Percentiles rank a stretch among this genome's conserved stretches.
Conservation (phyloP, 2,329 filamentous ascomycete genomes). For the Fusarium sp. region DNA sequence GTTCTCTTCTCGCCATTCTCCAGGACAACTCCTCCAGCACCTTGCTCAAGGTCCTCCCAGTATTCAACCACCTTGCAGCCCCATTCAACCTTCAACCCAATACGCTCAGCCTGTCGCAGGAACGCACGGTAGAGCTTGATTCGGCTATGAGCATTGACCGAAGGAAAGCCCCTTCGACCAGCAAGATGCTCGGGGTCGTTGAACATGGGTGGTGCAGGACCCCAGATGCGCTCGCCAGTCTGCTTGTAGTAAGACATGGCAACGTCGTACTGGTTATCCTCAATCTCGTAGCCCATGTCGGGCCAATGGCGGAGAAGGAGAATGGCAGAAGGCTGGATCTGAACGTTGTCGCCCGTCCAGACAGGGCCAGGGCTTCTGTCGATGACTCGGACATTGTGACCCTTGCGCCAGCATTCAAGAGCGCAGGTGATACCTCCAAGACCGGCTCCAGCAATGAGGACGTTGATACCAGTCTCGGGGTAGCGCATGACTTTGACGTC, state of each 20-base stretch:
- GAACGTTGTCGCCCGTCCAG: slow-evolving; percentile 31
- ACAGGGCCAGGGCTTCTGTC: slow-evolving; percentile 19
- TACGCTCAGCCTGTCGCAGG: slow-evolving; percentile 13
- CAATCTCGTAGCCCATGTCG: slow-evolving; percentile 32
- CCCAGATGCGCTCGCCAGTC: slow-evolving; percentile 25
- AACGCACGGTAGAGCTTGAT: slow-evolving; percentile 30
- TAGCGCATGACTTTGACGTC: slow-evolving; percentile 28
- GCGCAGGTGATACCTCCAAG: slow-evolving; percentile 18
- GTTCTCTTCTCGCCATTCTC: slow-evolving; percentile 31
- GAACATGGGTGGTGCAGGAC: slow-evolving; percentile 31
- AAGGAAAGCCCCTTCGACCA: slow-evolving; percentile 12
- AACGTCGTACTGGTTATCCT: slow-evolving; percentile 30
- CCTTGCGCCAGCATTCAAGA: slow-evolving; percentile 32
- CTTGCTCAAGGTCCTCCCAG: slow-evolving; percentile 24
- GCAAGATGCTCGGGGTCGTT: slow-evolving; percentile 23
- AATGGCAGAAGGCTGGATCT: slow-evolving; percentile 29
- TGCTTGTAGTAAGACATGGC: slow-evolving; percentile 35
- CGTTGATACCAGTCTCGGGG: slow-evolving; percentile 21
- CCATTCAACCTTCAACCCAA: slow-evolving; percentile 24
- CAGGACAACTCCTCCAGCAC: slow-evolving; percentile 14
- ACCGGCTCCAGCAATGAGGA: slow-evolving; percentile 26
- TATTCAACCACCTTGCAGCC: slow-evolving; percentile 27
- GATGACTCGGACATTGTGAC: slow-evolving; percentile 25
- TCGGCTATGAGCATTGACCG: slow-evolving; percentile 23
- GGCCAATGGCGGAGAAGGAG: slow-evolving; percentile 29